Evolutionary conservation across 2,329 filamentous ascomycete genomes (phyloP), one percentile per base, ranked within the genome.

Genomic region (Claviceps capensis): DNA sequence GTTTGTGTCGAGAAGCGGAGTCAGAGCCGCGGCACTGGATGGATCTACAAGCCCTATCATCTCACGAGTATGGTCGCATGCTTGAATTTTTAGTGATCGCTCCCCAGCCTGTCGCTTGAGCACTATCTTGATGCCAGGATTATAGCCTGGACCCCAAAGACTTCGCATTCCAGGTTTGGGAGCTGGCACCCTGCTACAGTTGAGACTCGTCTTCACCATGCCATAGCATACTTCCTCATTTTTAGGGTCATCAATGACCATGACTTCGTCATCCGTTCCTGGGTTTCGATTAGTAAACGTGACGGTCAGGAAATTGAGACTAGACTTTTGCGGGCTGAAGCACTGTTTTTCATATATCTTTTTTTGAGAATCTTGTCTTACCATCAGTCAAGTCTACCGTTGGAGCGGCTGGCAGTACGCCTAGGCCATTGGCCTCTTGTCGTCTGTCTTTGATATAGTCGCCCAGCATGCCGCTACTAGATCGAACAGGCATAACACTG

Each of bases 171-270:
- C 77, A 1, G 84, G 81, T 59, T 82, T 88, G 0, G 82, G 81
- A 2, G 75, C 78, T 1, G 88, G 88, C 2, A 91, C 79, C 38
- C 73, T 70, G 59, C 80, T 76, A 55, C 83, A 85, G 56, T 83
- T 81, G 43, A 93, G 72, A 51, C 72, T 78, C 2, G 82, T 77
- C 51, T 88, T 82, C 19, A 94, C 68, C 68, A 85, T 85, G 43
- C 88, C 88, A 61, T 86, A 89, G 67, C 88, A 94, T 3, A 94
- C 84, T 61, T 88, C 81, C 62, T 87, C 79, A 19, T 82, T 76
- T 47, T 73, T 77, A 34, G 80, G 74, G 52, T 86, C 77, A 43
- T 76, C 74, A 14, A 82, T 65, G 38, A 81, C 70, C 19, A 76
- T 67, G 4, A 81, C 61, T 9, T 85, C 79, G 26, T 81, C 78